Conservation (phyloP, 2,329 filamentous ascomycete genomes). For the Coniella vitis region DNA sequence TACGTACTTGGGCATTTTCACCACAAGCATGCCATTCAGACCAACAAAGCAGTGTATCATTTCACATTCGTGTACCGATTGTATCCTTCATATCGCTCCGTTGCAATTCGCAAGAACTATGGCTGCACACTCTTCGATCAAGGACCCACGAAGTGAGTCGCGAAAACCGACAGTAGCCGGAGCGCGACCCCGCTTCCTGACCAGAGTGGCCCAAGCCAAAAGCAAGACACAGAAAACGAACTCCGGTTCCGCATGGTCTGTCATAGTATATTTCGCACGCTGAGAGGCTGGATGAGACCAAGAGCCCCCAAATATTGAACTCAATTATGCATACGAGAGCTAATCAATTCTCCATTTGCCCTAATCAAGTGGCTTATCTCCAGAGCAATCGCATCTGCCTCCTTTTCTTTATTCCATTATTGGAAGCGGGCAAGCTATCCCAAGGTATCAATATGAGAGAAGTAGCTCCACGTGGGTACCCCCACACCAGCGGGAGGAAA, state of each 20-base stretch:
- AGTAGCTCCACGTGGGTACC: not conserved
- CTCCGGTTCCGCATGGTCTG: no score
- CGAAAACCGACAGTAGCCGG: not conserved
- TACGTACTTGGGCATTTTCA: no score
- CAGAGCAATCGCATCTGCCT: not conserved
- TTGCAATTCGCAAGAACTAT: no score
- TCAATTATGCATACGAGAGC: no score
- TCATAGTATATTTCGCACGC: not conserved
- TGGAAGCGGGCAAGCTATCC: not conserved
- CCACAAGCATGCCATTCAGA: no score
- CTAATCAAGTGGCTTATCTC: no score
- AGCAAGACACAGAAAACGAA: not conserved
- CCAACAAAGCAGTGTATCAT: no score
- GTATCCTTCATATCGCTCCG: no score
- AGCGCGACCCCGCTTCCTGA: not conserved
- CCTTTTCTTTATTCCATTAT: not conserved
- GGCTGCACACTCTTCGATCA: no score
- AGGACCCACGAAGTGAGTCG: not conserved
- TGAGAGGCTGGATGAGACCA: not conserved
- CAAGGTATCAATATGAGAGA: not conserved
- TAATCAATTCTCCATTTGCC: no score
- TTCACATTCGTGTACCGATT: no score
- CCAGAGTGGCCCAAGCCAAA: not conserved
- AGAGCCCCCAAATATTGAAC: no score
- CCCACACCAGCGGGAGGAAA: not conserved